phyloP scores from a whole-genome alignment of 345 rosid species.

The Adansonia digitata region DNA sequence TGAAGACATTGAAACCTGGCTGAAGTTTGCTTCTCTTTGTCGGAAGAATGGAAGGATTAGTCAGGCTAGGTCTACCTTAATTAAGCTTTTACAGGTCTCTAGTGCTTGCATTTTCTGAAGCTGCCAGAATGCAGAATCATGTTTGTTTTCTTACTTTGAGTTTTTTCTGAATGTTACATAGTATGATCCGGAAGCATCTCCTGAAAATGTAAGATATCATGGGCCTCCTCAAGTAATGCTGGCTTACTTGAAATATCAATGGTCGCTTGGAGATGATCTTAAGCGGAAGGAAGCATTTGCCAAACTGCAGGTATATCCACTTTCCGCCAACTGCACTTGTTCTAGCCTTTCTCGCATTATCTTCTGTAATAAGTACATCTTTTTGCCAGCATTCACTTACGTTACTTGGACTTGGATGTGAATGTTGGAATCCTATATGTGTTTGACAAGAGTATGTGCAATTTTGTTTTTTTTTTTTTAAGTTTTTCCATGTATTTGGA shows the following conservation, averaged over 20 bases:
- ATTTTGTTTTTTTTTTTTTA: too few relatives aligned
- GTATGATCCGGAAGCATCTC: slow-evolving; percentile 90
- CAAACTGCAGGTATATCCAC: slow-evolving; percentile 64
- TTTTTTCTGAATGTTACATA: slow-evolving; percentile 24
- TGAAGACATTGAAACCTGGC: slow-evolving; percentile 91
- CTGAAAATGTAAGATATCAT: slow-evolving; percentile 62
- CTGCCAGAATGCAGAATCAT: slow-evolving; percentile 29
- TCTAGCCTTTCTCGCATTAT: neutral
- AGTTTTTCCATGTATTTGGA: too few relatives aligned
- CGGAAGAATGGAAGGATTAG: slow-evolving; percentile 82
- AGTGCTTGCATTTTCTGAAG: slow-evolving; percentile 1
- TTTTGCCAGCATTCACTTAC: slow-evolving; percentile 12
- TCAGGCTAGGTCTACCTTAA: slow-evolving; percentile 92
- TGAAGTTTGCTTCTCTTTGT: slow-evolving; percentile 92
- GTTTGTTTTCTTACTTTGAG: slow-evolving; percentile 7
- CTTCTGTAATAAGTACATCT: neutral
- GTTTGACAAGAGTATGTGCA: too few relatives aligned
- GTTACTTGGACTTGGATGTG: too few relatives aligned
- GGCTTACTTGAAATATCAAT: slow-evolving; percentile 86
- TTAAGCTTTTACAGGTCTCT: slow-evolving; percentile 82
- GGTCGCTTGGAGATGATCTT: slow-evolving; percentile 97
- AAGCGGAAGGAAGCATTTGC: slow-evolving; percentile 90
- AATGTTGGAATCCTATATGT: too few relatives aligned
- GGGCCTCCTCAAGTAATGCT: slow-evolving; percentile 98
- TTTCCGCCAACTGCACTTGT: neutral